A percentile compares a stretch with the other conserved stretches of the same genome.
These are phyloP conservation scores for Gentiana straminea DNA, from an alignment of 257 asterid species.

Conservation along the genomic window DNA sequence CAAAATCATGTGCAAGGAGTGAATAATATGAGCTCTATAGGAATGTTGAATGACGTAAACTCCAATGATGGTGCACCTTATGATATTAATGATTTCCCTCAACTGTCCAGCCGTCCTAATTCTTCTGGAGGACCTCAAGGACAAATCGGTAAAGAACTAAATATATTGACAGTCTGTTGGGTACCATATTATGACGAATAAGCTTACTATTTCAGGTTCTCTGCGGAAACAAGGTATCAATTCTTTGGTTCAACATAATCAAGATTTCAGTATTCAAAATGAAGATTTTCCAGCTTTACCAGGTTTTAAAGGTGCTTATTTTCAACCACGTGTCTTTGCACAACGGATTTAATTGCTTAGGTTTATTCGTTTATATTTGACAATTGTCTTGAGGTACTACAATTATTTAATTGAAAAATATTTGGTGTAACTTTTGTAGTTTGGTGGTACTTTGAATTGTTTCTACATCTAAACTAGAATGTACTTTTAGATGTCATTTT, in stretches of 20 bases:
- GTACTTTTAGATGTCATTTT: no score
- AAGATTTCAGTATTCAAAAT: slow-evolving; percentile 95
- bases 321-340: no score
- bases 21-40: slow-evolving; percentile 60
- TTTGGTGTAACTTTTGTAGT: no score
- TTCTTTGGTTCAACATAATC: slow-evolving; percentile 91
- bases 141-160: slow-evolving; percentile 52
- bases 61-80: slow-evolving; percentile 83
- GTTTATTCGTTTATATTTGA: not conserved
- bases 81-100: slow-evolving; percentile 96
- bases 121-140: slow-evolving; percentile 99
- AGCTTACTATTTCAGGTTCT: slow-evolving; percentile 52
- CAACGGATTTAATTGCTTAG: no score
- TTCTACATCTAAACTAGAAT: no score
- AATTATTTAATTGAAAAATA: not conserved
- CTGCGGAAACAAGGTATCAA: slow-evolving; percentile 85
- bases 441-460: no score
- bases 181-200: slow-evolving; percentile 10
- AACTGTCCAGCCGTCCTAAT: slow-evolving; percentile 80
- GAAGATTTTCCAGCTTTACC: slow-evolving; percentile 99
- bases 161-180: slow-evolving; percentile 11
- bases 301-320: slow-evolving; percentile 72
- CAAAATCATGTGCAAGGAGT: slow-evolving; percentile 76
- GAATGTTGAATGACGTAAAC: slow-evolving; percentile 77
- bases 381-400: not conserved